These are phyloP conservation scores for Colletotrichum sansevieriae DNA, from an alignment of 2,329 filamentous ascomycete species.

Conservation along the genomic window DNA sequence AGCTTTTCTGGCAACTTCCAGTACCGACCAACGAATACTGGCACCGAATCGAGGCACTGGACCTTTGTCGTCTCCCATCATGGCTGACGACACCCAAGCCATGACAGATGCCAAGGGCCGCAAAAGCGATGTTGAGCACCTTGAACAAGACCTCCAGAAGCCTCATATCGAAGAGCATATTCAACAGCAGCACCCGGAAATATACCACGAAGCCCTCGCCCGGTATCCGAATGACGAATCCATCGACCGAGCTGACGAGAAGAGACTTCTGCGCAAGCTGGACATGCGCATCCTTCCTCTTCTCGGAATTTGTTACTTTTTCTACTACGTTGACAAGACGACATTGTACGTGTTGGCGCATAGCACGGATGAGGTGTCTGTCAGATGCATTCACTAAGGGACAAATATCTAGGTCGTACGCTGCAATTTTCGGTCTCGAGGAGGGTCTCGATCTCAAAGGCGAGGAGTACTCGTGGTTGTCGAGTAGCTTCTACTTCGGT, in stretches of 20 bases:
- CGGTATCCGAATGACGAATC: conserved; percentile 54
- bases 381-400: background rate
- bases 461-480: conserved; percentile 65
- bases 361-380: background rate
- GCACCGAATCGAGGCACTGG: background rate
- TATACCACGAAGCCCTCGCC: conserved; percentile 53
- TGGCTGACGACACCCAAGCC: conserved; percentile 9
- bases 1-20: background rate
- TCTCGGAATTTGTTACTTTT: conserved; percentile 57
- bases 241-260: conserved; percentile 52
- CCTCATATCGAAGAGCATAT: conserved; percentile 38
- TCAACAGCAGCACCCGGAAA: conserved; percentile 45
- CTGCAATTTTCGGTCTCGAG: conserved; percentile 74
- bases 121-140: conserved; percentile 41
- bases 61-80: background rate
- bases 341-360: conserved; percentile 19
- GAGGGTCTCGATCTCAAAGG: conserved; percentile 70
- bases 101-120: conserved; percentile 7
- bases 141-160: conserved; percentile 42
- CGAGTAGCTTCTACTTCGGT: conserved; percentile 54
- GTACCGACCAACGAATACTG: background rate
- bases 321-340: conserved; percentile 53
- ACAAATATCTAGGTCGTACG: conserved; percentile 59
- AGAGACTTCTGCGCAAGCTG: conserved; percentile 52
- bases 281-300: conserved; percentile 54